These are phyloP conservation scores for Populus ilicifolia DNA, from an alignment of 345 rosid genomes.

Conservation along the genomic window DNA sequence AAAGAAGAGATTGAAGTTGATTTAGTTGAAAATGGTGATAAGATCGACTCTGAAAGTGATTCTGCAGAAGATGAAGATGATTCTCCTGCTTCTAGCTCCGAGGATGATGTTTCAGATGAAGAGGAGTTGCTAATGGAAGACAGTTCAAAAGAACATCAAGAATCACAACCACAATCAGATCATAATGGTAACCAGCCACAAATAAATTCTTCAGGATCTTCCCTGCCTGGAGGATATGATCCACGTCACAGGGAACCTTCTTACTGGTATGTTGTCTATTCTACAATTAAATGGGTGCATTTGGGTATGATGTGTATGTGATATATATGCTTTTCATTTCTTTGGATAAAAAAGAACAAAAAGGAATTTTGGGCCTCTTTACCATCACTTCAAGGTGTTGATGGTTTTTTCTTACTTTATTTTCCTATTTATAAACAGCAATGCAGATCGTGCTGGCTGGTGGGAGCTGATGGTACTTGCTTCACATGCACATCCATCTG, in stretches of 20 bases:
- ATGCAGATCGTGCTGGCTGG: slow-evolving; percentile 82
- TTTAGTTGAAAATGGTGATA: slow-evolving; percentile 20
- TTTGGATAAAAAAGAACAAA: background rate
- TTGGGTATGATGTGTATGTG: background rate
- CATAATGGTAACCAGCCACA: slow-evolving; percentile 25
- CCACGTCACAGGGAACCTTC: slow-evolving; percentile 96
- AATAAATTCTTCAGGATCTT: slow-evolving; percentile 26
- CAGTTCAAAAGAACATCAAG: slow-evolving; percentile 27
- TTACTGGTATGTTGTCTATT: slow-evolving; percentile 49
- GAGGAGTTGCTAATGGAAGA: slow-evolving; percentile 41
- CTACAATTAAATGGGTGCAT: background rate
- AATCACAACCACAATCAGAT: slow-evolving; percentile 26
- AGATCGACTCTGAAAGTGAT: slow-evolving; percentile 31
- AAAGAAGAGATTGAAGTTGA: slow-evolving; percentile 31
- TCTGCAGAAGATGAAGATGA: slow-evolving; percentile 61
- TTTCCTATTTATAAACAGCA: slow-evolving; percentile 40
- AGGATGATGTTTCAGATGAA: slow-evolving; percentile 59
- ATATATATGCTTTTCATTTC: background rate
- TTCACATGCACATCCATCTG: slow-evolving; percentile 88
- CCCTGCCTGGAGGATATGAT: slow-evolving; percentile 78
- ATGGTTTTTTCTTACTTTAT: background rate
- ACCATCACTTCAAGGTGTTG: too few relatives aligned
- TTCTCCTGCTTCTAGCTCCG: slow-evolving; percentile 22
- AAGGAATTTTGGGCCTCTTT: too few relatives aligned
- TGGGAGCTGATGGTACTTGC: slow-evolving; percentile 91